Evolutionary conservation across 108 stramenopile genomes (phyloP), one percentile per base, ranked within the genome.

Genomic region (Poteriospumella lacustris): DNA sequence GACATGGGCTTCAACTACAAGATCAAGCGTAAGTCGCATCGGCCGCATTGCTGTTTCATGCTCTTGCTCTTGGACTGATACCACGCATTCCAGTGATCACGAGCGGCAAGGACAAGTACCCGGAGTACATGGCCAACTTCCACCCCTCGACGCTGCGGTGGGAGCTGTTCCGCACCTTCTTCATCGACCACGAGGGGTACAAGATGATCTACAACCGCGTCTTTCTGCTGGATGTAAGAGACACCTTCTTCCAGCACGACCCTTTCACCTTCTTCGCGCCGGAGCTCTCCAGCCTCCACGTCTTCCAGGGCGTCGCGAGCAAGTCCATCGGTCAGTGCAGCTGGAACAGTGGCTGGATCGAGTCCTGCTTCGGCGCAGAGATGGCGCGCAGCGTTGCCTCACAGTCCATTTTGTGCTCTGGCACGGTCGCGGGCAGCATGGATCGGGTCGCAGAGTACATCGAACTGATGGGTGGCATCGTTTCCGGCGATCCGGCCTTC

Each of bases 271-370:
- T 78, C 42, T 44, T 58, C 67, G 33, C 38, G 31, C 31, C 60
- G 9, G 9, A 19, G 5, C 15, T 34, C 28, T 34, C 60, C 36
- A 34, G 33, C 31, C 24, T 64, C 36, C 15, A 64, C 36, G 79
- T 43, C 1, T 81, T 81, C 67, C 34, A 76, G 2, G 80, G 80
- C 3, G 80, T 81, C 3, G 80, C 70, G 39, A 40, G 38, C 12
- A 26, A 41, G 41, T 43, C 62, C 5, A 76, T 81, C 26, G 62
- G 76, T 29, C 28, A 81, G 29, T 76, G 76, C 47, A 69, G 80
- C 1, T 81, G 80, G 80, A 81, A 81, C 47, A 59, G 75, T 9
- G 80, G 80, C 9, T 81, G 80, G 80, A 44, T 81, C n/a, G 28
- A 39, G 38, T 68, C 70, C 60, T 81, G 80, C 42, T 81, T 81